Evolutionary conservation across 1,284 basidiomycete species (phyloP).

Genomic region (Trametes polyzona): DNA sequence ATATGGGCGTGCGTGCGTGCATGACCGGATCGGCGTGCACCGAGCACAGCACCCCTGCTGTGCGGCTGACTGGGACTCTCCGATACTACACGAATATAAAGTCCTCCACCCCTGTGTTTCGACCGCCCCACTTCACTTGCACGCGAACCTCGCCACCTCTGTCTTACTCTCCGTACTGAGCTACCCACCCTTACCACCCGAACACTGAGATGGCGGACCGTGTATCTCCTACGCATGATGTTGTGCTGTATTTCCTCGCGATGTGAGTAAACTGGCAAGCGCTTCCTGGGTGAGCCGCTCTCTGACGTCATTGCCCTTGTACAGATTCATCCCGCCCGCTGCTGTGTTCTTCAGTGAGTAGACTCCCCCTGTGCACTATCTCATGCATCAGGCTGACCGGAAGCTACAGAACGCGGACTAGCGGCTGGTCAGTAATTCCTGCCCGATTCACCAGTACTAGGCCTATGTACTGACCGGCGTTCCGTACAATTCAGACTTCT

Average conservation of each 20-base stretch:
- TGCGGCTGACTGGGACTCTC: too few species aligned
- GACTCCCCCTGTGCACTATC: neutral
- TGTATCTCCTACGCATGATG: slow-evolving; percentile 43
- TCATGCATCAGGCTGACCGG: neutral
- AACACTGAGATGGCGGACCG: slow-evolving; percentile 10
- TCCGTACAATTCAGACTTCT: slow-evolving; percentile 44
- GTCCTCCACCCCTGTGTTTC: too few species aligned
- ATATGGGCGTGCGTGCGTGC: too few species aligned
- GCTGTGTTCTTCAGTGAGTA: slow-evolving; percentile 58
- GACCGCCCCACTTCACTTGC: too few species aligned
- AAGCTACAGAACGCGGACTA: slow-evolving; percentile 44
- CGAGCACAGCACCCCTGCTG: too few species aligned
- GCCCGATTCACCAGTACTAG: neutral
- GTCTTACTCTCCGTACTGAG: too few species aligned
- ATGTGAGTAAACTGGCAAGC: slow-evolving; percentile 40
- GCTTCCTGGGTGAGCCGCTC: neutral
- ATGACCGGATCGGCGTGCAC: too few species aligned
- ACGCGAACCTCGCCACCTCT: too few species aligned
- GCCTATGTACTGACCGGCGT: neutral
- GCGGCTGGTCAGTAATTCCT: slow-evolving; percentile 39
- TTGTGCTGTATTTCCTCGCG: slow-evolving; percentile 52
- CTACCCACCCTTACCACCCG: neutral
- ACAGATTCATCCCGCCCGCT: slow-evolving; percentile 54
- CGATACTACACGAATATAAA: too few species aligned
- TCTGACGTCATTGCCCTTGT: slow-evolving; percentile 2